A percentile compares a stretch with the other conserved stretches of the same genome.
These are phyloP conservation scores for Gnaphalium uliginosum DNA, from an alignment of 129 eudicot genomes.

Conservation along the genomic window DNA sequence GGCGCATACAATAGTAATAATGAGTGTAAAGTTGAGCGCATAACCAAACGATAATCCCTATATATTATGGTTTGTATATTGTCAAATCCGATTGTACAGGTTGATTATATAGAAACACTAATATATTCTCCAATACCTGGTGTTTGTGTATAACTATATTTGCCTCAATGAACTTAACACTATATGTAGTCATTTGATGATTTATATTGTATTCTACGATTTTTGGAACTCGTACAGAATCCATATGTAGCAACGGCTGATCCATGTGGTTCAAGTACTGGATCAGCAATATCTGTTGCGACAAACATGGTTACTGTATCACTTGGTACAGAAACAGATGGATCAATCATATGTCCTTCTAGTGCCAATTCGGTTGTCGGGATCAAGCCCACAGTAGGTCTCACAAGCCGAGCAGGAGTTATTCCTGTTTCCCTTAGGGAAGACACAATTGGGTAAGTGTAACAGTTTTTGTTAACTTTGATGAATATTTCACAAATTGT, in stretches of 20 bases:
- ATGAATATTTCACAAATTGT: neutral
- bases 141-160: no score
- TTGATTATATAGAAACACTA: no score
- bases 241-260: constrained; percentile 55
- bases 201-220: no score
- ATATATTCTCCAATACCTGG: no score
- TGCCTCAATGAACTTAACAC: neutral
- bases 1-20: no score
- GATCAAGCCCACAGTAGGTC: constrained; percentile 72
- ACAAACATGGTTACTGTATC: constrained; percentile 66
- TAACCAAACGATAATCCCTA: no score
- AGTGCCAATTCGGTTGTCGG: constrained; percentile 56
- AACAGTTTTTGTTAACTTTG: neutral
- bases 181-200: neutral
- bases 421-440: constrained; percentile 66
- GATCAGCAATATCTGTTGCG: constrained; percentile 85
- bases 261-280: constrained; percentile 87
- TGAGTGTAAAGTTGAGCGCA: no score
- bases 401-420: constrained; percentile 70
- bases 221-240: constrained; percentile 44
- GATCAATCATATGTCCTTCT: constrained; percentile 71
- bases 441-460: constrained; percentile 72
- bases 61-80: no score
- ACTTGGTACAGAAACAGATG: constrained; percentile 77
- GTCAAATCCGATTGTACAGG: no score